Base-by-base conservation (phyloP, 1,284 basidiomycete species). In the Fomitiporia mediterranea region DNA sequence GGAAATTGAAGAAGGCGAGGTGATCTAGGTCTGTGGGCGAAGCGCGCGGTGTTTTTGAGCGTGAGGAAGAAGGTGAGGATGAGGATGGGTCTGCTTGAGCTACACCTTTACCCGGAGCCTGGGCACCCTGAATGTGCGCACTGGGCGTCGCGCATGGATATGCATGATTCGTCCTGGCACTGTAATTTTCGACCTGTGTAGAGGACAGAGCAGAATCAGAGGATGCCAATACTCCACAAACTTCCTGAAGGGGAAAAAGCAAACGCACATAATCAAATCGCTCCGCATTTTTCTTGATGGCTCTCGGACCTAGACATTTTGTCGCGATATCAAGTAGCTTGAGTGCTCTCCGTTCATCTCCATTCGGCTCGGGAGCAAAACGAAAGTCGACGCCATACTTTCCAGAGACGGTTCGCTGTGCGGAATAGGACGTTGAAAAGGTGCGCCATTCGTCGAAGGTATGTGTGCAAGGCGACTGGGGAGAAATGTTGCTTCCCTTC, bases 231-330 rank as follows among this genome's bases (percentile, higher is more conserved):
- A n/a, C 7, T 4, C 13, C 27, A 30, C 15, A 46, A 46, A 46
- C 8, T 3, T 17, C 9, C 1, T 1, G 4, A 19, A 40, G 15
- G 17, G 30, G 15, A 46, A 30, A 46, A 28, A 28, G 9, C 2
- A 35, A 21, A 42, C 51, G 51, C 21, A 53, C 51, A 38, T 42
- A 53, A 42, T 53, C 51, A 32, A 53, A 53, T 42, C 28, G 38
- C 1, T 42, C 27, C 4, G 38, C 51, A 25, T n/a, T 42, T 23
- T 19, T 15, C 38, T 53, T 53, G 17, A 53, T 11, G 11, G 30
- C 13, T 6, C 17, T 43, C 27, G 51, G 51, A 11, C 39, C 38
- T 8, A 40, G 37, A 28, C 44, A 25, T 34, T 17, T 34, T 19
- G 30, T 38, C 23, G 23, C 51, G 8, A 25, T 17, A 27, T 38